Base-by-base conservation (phyloP, 306 rosid genomes). In the Dicorynia guianensis region DNA sequence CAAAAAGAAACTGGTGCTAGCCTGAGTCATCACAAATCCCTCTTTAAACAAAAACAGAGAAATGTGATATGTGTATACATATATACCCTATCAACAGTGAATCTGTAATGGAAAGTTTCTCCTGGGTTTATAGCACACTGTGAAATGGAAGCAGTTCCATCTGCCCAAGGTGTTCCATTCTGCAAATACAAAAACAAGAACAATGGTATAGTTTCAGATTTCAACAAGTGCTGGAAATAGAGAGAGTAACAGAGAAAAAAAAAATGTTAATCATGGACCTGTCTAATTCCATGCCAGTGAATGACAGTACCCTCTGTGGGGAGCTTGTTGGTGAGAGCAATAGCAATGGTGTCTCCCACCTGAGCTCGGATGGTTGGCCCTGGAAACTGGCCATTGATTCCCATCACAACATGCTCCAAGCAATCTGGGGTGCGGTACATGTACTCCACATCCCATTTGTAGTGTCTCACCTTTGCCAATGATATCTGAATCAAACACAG, bases 271-370 rank as follows among this genome's bases (percentile, higher is more conserved):
- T 25, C 30, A 25, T 25, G 30, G 56, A 85, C 91, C 91, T 89
- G 93, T 67, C 79, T 38, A 61, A 91, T 85, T 39, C 93, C 97
- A 74, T 87, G 97, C 93, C 94, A 91, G 48, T 91, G 94, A 68
- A 91, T 76, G 47, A 86, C 88, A 4, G 88, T 86, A 2, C 93
- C 95, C 30, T 89, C 93, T 0, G 88, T 87, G 54, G 71, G 8
- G 20, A 91, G 88, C 53, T 84, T 87, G 74, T 91, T 91, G 19
- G 85, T 85, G 63, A 91, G 83, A 14, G 76, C 79, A 10, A 91
- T 76, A 44, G 63, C 81, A 43, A 91, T 55, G 17, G 81, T 85
- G 34, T 91, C 97, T 0, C 97, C 97, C 18, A 60, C 88, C 20
- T 66, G 72, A 12, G 93, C 92, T 67, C 80, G 43, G 44, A 91